phyloP scores from a whole-genome alignment of 2,329 filamentous ascomycete genomes.

The Exophiala xenobiotica region DNA sequence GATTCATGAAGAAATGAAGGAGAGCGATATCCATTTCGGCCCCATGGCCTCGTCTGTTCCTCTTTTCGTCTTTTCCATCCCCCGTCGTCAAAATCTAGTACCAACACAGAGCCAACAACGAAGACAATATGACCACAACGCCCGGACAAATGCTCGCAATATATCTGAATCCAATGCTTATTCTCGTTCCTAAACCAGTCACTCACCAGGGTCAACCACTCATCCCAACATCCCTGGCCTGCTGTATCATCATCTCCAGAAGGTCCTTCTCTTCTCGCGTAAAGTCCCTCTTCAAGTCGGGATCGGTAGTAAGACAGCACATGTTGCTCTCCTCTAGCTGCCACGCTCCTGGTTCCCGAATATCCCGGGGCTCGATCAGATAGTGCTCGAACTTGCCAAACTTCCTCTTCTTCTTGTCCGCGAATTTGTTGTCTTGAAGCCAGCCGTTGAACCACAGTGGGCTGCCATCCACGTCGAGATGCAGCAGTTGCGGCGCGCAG shows the following conservation, averaged over 20 bases:
- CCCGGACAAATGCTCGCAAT: background rate
- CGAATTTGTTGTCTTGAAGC: slow-evolving; percentile 44
- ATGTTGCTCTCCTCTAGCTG: slow-evolving; percentile 30
- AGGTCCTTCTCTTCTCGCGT: slow-evolving; percentile 21
- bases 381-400: slow-evolving; percentile 39
- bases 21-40: no score
- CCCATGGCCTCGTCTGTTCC: no score
- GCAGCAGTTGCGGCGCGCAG: slow-evolving; percentile 48
- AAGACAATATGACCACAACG: background rate
- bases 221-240: slow-evolving; percentile 28
- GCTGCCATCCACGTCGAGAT: slow-evolving; percentile 42
- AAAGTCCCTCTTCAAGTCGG: slow-evolving; percentile 27
- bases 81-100: background rate
- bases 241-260: slow-evolving; percentile 27
- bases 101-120: background rate
- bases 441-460: slow-evolving; percentile 52
- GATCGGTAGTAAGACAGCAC: slow-evolving; percentile 30
- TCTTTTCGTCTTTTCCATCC: background rate
- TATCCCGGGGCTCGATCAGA: slow-evolving; percentile 28
- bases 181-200: no score
- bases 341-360: slow-evolving; percentile 30
- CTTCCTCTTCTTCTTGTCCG: slow-evolving; percentile 36
- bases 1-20: no score
- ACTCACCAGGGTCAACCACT: slow-evolving; percentile 19
- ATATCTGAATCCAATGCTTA: background rate